Base-by-base conservation (phyloP, 345 rosid genomes). In the Syzygium jambos region DNA sequence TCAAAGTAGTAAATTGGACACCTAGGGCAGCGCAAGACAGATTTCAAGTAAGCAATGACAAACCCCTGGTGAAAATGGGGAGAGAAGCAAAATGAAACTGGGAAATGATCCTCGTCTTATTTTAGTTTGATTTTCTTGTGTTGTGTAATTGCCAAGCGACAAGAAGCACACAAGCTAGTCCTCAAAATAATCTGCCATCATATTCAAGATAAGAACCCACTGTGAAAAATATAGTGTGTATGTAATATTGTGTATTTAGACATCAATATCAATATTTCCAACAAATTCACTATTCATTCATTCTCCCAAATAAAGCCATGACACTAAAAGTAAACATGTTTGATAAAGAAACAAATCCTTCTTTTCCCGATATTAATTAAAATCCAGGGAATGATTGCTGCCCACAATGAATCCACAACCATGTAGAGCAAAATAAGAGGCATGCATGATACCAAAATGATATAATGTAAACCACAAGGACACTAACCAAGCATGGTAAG, bases 401-500 rank as follows among this genome's bases (percentile, higher is more conserved):
- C 7, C 23, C 46, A 9, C 78, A 84, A 84, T 84, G 57, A 52
- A 84, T 49, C 23, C 34, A 25, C 85, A 9, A 25, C 34, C 51
- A 19, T 52, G 23, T 22, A 52, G 54, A 86, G 55, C 51, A 27
- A 51, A 13, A 51, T 51, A 52, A 34, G n/a, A 73, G 51, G 46
- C n/a, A 23, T 2, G 46, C 27, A 29, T 65, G 38, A 52, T 22
- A 77, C 83, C 78, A 54, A 52, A 87, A 84, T 25, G 53, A 78
- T 25, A 87, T 34, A 61, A 17, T 80, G 43, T 65, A 61, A 17
- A 17, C 80, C 5, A n/a, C 43, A 78, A 34, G 65, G 56, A 63
- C 78, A 90, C 98, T 84, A 86, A 98, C 99, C 99, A 90, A 98
- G 92, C 99, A 98, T 98, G 52, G 99, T 96, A 85, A 98, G 98